These are phyloP conservation scores for Monilinia vaccinii-corymbosi DNA, from an alignment of 2,329 filamentous ascomycete species.

Conservation along the genomic window DNA sequence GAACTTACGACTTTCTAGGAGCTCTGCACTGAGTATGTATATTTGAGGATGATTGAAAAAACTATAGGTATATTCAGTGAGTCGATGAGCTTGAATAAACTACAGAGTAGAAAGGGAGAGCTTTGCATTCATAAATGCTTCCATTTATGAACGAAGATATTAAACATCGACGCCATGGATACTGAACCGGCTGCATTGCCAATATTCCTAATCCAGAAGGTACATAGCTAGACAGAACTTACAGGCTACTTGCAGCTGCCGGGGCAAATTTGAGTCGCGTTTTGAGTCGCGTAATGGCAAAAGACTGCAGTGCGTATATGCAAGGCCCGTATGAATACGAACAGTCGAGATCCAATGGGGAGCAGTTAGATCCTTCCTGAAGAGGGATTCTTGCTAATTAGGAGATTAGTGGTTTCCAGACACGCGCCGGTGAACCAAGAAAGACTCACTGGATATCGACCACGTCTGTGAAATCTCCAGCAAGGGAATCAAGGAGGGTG, in stretches of 20 bases:
- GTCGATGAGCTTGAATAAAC: constrained; percentile 9
- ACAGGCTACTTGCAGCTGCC: constrained; percentile 18
- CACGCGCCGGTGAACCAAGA: neutral
- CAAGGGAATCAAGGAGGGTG: constrained; percentile 3
- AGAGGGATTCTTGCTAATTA: neutral
- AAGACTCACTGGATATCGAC: constrained; percentile 1
- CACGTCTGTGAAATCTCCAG: neutral
- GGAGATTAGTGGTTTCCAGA: neutral
- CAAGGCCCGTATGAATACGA: constrained; percentile 16
- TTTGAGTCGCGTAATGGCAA: constrained; percentile 15
- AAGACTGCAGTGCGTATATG: constrained; percentile 9
- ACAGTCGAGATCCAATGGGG: constrained; percentile 1
- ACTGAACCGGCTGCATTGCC: constrained; percentile 11
- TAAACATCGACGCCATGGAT: neutral
- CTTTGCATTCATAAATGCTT: constrained; percentile 18
- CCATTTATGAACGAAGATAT: constrained; percentile 18
- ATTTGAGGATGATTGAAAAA: neutral
- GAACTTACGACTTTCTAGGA: neutral
- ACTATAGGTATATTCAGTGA: neutral
- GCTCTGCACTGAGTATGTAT: neutral
- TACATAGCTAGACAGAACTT: constrained; percentile 17
- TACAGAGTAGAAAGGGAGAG: constrained; percentile 12
- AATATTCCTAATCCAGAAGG: constrained; percentile 12
- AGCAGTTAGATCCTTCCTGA: neutral
- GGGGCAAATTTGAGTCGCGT: constrained; percentile 16